Conservation (phyloP, 805 yeast species). For the Priceomyces castillae region DNA sequence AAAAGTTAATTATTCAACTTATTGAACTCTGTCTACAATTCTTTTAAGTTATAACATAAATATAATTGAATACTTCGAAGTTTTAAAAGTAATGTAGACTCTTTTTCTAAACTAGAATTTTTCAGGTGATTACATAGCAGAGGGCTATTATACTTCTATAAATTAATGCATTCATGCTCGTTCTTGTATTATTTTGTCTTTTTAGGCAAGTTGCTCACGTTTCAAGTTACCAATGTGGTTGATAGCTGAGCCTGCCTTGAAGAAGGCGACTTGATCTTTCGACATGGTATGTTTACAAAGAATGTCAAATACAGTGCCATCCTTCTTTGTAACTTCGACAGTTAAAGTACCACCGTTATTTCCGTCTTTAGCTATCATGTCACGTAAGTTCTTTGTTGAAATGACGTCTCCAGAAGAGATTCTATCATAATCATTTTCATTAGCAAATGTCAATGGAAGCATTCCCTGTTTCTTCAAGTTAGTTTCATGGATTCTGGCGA, state of each 20-base stretch:
- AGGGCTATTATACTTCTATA: background rate
- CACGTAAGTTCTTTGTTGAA: slow-evolving; percentile 70
- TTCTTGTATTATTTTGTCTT: background rate
- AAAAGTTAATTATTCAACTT: background rate
- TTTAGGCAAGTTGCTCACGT: slow-evolving; percentile 1
- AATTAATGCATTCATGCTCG: background rate
- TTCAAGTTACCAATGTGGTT: slow-evolving; percentile 72
- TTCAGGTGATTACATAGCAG: too few species aligned
- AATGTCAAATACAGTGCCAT: slow-evolving; percentile 69
- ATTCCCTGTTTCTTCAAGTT: slow-evolving; percentile 97
- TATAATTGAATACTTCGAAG: background rate
- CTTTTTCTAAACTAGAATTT: too few species aligned
- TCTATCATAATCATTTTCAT: slow-evolving; percentile 85
- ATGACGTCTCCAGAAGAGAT: slow-evolving; percentile 74
- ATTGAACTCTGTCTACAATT: too few species aligned
- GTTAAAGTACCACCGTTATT: slow-evolving; percentile 80
- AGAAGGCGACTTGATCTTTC: slow-evolving; percentile 90
- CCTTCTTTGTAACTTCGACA: slow-evolving; percentile 68
- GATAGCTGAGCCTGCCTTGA: slow-evolving; percentile 96
- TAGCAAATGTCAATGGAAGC: slow-evolving; percentile 89
- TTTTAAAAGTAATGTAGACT: too few species aligned
- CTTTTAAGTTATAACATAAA: background rate
- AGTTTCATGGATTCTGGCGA: slow-evolving; percentile 98
- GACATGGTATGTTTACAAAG: slow-evolving; percentile 95
- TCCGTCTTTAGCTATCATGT: slow-evolving; percentile 78